phyloP scores from a whole-genome alignment of 208 protist species.

The Giardia muris region DNA sequence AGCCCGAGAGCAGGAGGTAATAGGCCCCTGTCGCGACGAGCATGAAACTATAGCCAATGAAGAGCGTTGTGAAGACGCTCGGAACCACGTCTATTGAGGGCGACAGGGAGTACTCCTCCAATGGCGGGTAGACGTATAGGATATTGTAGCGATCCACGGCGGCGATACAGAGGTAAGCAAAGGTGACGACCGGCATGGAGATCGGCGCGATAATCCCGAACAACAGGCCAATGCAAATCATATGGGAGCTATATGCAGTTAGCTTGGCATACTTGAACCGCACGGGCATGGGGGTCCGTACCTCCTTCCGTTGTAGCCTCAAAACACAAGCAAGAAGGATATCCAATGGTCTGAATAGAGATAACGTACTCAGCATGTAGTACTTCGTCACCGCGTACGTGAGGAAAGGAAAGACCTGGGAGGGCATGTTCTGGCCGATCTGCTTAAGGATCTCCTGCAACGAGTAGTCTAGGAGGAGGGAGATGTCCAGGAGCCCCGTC shows the following conservation, averaged over 20 bases:
- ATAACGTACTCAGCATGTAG: neutral
- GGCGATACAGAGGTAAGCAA: neutral
- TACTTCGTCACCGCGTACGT: conserved; percentile 22
- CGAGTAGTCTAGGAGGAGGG: neutral
- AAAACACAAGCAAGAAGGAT: neutral
- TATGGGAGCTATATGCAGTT: neutral
- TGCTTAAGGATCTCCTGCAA: neutral
- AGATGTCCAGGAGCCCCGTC: neutral
- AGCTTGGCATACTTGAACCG: neutral
- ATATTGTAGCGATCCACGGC: neutral
- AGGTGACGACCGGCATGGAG: neutral
- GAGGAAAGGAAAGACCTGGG: neutral
- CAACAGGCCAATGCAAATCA: conserved; percentile 20
- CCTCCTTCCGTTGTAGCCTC: neutral
- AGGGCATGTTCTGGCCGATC: neutral
- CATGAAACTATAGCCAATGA: neutral
- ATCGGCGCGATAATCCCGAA: conserved; percentile 10
- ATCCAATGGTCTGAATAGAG: neutral
- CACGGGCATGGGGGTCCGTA: neutral
- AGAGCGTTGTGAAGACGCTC: neutral
- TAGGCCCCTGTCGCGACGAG: neutral
- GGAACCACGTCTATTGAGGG: neutral
- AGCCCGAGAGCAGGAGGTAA: neutral
- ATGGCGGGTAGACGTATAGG: neutral
- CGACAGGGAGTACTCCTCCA: neutral